Evolutionary conservation across 2,329 filamentous ascomycete genomes (phyloP).

Genomic region (Aureobasidium sp.): DNA sequence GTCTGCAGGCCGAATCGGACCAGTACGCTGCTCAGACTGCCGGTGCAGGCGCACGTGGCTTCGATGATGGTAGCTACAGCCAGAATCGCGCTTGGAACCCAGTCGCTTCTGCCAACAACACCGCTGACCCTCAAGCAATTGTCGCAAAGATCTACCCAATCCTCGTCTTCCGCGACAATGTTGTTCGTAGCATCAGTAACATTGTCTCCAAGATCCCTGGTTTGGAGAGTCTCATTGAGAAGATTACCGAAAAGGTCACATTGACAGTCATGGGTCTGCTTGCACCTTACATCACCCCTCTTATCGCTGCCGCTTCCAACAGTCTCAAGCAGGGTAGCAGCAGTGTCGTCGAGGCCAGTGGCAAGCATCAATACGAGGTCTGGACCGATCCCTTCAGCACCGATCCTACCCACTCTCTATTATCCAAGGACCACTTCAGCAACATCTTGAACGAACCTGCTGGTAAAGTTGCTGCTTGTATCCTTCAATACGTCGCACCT

Average conservation of each 20-base stretch:
- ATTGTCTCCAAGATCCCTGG: conserved; percentile 90
- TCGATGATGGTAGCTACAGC: conserved; percentile 29
- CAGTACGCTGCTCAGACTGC: conserved; percentile 39
- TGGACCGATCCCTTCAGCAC: conserved; percentile 42
- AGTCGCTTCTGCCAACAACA: conserved; percentile 24
- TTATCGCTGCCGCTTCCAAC: conserved; percentile 81
- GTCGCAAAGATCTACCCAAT: conserved; percentile 77
- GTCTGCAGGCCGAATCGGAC: conserved; percentile 42
- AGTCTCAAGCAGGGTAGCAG: conserved; percentile 80
- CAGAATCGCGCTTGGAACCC: conserved; percentile 28
- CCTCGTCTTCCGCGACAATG: conserved; percentile 84
- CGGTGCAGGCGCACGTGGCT: conserved; percentile 26
- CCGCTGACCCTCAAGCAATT: conserved; percentile 55
- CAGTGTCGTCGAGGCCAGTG: conserved; percentile 51
- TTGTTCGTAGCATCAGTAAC: conserved; percentile 77
- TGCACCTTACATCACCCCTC: conserved; percentile 83
- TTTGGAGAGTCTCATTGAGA: conserved; percentile 81
- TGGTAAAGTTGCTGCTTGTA: conserved; percentile 43
- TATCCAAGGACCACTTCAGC: conserved; percentile 47
- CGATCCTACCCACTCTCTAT: conserved; percentile 46
- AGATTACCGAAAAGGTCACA: conserved; percentile 86
- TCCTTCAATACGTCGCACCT: conserved; percentile 81
- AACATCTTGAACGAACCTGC: conserved; percentile 46
- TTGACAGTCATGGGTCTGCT: conserved; percentile 86
- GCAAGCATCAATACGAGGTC: conserved; percentile 45